Evolutionary conservation across 1,284 basidiomycete species (phyloP), one percentile per base, ranked within the genome.

Genomic region (Butyriboletus appendiculatus): DNA sequence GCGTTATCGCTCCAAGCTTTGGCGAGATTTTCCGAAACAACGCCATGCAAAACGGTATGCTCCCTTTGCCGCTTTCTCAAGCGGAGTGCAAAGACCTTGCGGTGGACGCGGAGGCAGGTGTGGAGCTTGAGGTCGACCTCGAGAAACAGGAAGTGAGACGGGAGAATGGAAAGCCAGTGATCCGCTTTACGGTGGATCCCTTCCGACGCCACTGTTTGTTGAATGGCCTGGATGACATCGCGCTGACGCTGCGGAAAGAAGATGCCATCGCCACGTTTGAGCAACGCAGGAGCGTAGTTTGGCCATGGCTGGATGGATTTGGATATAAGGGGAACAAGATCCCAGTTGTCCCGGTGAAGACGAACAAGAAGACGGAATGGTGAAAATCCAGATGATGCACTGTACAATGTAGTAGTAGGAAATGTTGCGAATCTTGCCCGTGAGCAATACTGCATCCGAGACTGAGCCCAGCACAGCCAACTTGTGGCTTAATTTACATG

Each of bases 1-100:
- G 90, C 70, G 78, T 98, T 62, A 95, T 98, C 68, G 93, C 94
- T 1, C 94, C 93, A 4, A 94, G 90, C 65, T 96, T 96, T 67
- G 95, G 92, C 37, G 96, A 98, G 64, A 98, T 98, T 66, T 96
- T 96, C 85, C 81, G 82, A 61, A 94, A 84, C 72, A 94, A 96
- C 73, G 85, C 90, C 59, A 93, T 96, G 89, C 96, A 97, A 74
- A 97, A 98, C 72, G 95, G 96, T 53, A 96, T 97, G 92, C 81
- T 98, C 42, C 93, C 94, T 16, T 80, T 98, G 49, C 73, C 79
- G 9, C 78, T 98, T 16, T 78, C 94, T n/a, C 81, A 86, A 61
- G 86, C 82, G 40, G 83, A 93, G 58, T 94, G 95, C 69, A 79
- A 78, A 49, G 79, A 77, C 35, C 78, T 98, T 52, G 89, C 90